phyloP scores from a whole-genome alignment of 495 filamentous ascomycete genomes.

The Penicillium egyptiacum region DNA sequence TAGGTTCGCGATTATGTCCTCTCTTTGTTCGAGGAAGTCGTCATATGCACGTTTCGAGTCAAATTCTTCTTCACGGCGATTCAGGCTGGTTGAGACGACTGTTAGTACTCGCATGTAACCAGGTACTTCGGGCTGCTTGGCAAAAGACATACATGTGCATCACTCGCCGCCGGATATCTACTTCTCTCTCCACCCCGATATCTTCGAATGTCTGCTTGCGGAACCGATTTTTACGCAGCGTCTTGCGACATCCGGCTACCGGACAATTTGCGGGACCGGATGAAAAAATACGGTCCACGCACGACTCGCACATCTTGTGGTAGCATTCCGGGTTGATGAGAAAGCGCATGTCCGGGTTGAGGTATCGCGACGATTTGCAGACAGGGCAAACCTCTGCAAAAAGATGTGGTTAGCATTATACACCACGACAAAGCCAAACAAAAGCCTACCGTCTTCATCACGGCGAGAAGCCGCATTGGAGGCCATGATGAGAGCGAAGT shows the following conservation, averaged over 20 bases:
- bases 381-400: constrained; percentile 83
- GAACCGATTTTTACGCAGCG: constrained; percentile 81
- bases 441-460: constrained; percentile 52
- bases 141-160: constrained; percentile 57
- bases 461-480: constrained; percentile 38
- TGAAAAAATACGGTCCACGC: constrained; percentile 92
- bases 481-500: constrained; percentile 31
- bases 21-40: constrained; percentile 91
- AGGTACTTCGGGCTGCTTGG: neutral
- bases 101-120: neutral
- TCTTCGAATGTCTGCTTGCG: constrained; percentile 87
- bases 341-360: constrained; percentile 90
- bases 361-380: constrained; percentile 92
- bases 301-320: constrained; percentile 95
- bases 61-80: constrained; percentile 88
- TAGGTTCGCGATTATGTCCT: constrained; percentile 86
- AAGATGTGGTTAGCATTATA: constrained; percentile 16
- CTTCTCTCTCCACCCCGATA: constrained; percentile 86
- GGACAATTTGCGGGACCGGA: constrained; percentile 88
- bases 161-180: constrained; percentile 83
- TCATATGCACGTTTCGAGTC: constrained; percentile 77
- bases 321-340: constrained; percentile 98
- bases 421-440: neutral
- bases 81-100: constrained; percentile 54
- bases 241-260: constrained; percentile 79